Base-by-base conservation (phyloP, 805 yeast species). In the Candida glaebosa region DNA sequence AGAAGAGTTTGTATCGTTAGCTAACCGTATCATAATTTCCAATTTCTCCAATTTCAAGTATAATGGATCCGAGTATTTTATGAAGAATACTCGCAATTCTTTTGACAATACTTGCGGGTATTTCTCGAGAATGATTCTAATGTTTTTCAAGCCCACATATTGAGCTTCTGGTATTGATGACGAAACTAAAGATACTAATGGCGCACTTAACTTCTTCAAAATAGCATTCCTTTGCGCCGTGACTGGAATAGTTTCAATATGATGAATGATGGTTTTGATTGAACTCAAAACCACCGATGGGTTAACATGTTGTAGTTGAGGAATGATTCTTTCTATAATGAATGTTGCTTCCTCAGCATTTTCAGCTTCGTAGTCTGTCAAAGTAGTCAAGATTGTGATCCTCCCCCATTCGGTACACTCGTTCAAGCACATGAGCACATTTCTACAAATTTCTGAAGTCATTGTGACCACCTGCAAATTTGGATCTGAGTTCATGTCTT, bases 381-480 rank as follows among this genome's bases (percentile, higher is more conserved):
- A 66, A 1, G 96, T 89, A 1, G 86, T 79, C 44, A 93, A 71
- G 34, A 93, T 86, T 1, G 97, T 79, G 49, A 93, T 85, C 56
- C 99, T 78, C 8, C 99, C 99, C 99, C 99, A 93, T 67, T 93
- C 99, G 0, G 98, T 90, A 66, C 98, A 91, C 66, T 93, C 99
- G 61, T 91, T 91, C 49, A 93, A 71, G 10, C 96, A 95, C 51
- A 81, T 71, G 46, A 93, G 69, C 46, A 93, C 75, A 59, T 82
- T 85, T 42, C 76, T 71, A 39, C 81, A 70, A 54, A 60, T 67
- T 40, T 57, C 71, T 34, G 57, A 53, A 46, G 70, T 65, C 12
- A 77, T 59, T 4, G 54, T 57, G 37, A 72, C 54, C 7, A 76
- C 56, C 18, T 58, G 49, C 38, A 65, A 55, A 16, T 54, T 47